These are phyloP conservation scores for Psilocybe tampanensis DNA, from an alignment of 768 basidiomycete species.

Conservation along the genomic window DNA sequence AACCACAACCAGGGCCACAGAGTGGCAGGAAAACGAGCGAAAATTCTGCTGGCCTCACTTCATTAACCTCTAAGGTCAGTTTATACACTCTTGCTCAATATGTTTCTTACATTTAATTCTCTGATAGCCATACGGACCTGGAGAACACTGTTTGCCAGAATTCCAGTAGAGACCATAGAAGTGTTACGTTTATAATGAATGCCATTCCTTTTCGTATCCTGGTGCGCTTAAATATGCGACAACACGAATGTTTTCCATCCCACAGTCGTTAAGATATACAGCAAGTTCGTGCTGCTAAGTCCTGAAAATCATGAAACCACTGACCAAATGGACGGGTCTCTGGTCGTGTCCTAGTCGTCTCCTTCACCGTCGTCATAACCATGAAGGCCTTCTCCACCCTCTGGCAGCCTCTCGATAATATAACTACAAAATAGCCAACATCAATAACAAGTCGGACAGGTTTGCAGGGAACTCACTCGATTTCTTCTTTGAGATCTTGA, in stretches of 20 bases:
- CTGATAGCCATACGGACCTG: conserved; percentile 89
- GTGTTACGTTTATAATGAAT: conserved; percentile 4
- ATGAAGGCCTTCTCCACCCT: conserved; percentile 70
- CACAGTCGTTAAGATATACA: background rate
- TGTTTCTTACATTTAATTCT: conserved; percentile 7
- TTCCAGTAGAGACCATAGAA: conserved; percentile 58
- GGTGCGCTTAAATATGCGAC: background rate
- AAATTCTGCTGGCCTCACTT: conserved; percentile 89
- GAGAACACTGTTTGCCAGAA: conserved; percentile 85
- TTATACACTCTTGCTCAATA: background rate
- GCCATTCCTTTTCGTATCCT: background rate
- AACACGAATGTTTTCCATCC: background rate
- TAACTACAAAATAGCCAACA: conserved; percentile 43
- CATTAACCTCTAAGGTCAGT: conserved; percentile 74
- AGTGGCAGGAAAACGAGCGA: conserved; percentile 85
- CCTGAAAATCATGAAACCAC: conserved; percentile 1
- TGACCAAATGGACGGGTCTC: background rate
- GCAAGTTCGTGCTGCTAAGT: background rate
- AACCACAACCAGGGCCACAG: conserved; percentile 94
- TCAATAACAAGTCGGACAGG: conserved; percentile 4
- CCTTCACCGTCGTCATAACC: conserved; percentile 85
- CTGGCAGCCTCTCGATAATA: conserved; percentile 68
- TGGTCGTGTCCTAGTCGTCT: conserved; percentile 53
- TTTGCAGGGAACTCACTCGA: conserved; percentile 54
- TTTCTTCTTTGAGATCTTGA: conserved; percentile 83